phyloP scores from a whole-genome alignment of 805 yeast genomes.

The Huiozyma sinensis region DNA sequence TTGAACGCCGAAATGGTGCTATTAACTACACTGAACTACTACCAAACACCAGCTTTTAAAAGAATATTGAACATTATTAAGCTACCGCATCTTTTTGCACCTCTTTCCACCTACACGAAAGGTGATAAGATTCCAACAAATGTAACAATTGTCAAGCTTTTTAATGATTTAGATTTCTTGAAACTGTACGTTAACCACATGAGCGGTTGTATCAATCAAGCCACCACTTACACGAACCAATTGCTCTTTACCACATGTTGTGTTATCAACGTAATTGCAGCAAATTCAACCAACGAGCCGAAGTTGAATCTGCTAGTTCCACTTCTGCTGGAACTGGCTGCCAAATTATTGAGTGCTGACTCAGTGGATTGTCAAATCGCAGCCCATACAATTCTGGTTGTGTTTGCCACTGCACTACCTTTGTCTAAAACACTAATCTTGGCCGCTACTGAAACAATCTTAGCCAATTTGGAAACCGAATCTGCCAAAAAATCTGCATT shows the following conservation, averaged over 20 bases:
- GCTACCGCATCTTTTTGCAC: constrained; percentile 71
- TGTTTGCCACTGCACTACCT: constrained; percentile 62
- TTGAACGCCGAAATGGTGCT: constrained; percentile 67
- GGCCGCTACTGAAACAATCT: constrained; percentile 53
- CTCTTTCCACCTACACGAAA: constrained; percentile 60
- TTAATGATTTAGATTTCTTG: constrained; percentile 59
- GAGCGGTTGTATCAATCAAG: constrained; percentile 35
- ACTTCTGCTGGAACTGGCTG: constrained; percentile 45
- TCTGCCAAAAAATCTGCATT: constrained; percentile 36
- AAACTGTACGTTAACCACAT: constrained; percentile 52
- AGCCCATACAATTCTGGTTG: constrained; percentile 73
- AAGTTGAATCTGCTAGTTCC: constrained; percentile 45
- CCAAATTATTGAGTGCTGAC: constrained; percentile 39
- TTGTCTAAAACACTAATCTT: constrained; percentile 41
- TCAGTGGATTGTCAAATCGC: constrained; percentile 63
- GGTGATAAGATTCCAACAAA: constrained; percentile 54
- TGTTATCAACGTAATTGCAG: constrained; percentile 53
- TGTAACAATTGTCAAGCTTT: constrained; percentile 56
- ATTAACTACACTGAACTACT: constrained; percentile 72
- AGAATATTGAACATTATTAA: constrained; percentile 64
- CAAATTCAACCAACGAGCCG: constrained; percentile 33
- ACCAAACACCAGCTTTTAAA: constrained; percentile 59
- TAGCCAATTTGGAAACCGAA: constrained; percentile 33
- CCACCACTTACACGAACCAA: constrained; percentile 54
- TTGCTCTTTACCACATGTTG: constrained; percentile 71